These are phyloP conservation scores for Leavenworthia alabamica DNA, from an alignment of 345 rosid genomes.

Conservation along the genomic window DNA sequence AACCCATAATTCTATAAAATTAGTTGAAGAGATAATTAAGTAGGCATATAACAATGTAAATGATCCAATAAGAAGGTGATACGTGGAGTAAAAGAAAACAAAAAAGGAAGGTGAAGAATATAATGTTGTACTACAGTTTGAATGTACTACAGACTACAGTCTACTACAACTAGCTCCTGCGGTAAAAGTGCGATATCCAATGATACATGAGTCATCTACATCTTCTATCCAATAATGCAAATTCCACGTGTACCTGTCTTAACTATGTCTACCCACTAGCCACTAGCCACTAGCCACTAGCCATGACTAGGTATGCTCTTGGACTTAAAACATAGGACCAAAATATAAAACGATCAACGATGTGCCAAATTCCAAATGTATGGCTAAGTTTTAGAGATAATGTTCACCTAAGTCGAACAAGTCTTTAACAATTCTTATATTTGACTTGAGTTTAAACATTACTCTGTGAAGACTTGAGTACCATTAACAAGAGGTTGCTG, in stretches of 20 bases:
- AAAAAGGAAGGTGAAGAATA: background rate
- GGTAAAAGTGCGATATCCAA: slow-evolving; percentile 5
- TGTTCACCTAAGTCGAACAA: no score
- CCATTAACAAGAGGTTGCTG: slow-evolving; percentile 82
- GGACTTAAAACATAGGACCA: no score
- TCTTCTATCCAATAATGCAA: background rate
- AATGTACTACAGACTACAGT: slow-evolving; percentile 19
- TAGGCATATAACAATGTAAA: slow-evolving; percentile 4
- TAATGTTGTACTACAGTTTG: slow-evolving; percentile 6
- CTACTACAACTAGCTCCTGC: background rate
- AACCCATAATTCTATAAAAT: background rate
- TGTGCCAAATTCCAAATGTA: slow-evolving; percentile 10
- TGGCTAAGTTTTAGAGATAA: no score
- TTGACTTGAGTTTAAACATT: slow-evolving; percentile 39
- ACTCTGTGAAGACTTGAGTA: slow-evolving; percentile 52
- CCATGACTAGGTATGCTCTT: background rate
- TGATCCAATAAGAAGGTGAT: background rate
- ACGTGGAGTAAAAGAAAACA: slow-evolving; percentile 1
- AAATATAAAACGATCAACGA: background rate
- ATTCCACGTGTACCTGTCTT: slow-evolving; percentile 14
- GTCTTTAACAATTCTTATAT: background rate
- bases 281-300: no score
- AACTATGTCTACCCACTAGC: no score
- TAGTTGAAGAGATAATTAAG: background rate
- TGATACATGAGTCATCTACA: background rate